A percentile compares a stretch with the other conserved stretches of the same genome.
Evolutionary conservation across 2,329 filamentous ascomycete species (phyloP).

Genomic region (Stachybotrys echinatus): DNA sequence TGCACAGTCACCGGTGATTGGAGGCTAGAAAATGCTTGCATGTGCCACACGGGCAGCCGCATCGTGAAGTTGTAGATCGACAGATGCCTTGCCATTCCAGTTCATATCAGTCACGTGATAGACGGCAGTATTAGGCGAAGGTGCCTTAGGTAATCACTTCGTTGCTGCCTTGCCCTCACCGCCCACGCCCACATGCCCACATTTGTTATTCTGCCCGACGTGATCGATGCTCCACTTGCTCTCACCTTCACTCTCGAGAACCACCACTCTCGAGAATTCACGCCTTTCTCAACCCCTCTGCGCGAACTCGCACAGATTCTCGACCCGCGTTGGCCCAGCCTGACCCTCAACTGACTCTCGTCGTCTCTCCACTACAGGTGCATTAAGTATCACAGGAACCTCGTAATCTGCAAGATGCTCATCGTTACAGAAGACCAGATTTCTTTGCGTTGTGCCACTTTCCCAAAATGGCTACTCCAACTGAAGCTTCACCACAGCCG

Average conservation of each 20-base stretch:
- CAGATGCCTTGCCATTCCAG: no score
- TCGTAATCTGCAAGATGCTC: background rate
- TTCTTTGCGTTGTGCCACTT: background rate
- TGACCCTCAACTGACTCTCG: background rate
- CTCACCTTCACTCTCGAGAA: no score
- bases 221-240: no score
- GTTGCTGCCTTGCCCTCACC: no score
- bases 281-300: background rate
- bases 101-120: no score
- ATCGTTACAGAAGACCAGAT: background rate
- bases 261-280: no score
- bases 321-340: background rate
- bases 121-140: no score
- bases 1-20: background rate
- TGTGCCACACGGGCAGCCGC: background rate
- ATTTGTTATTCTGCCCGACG: background rate
- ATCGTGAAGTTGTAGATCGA: background rate
- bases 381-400: background rate
- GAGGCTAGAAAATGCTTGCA: background rate
- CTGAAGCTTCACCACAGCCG: background rate
- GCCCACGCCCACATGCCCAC: background rate
- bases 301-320: background rate
- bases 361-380: background rate
- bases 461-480: background rate
- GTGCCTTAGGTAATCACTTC: no score